Conservation (phyloP, 495 filamentous ascomycete genomes). For the Viridothelium virens region DNA sequence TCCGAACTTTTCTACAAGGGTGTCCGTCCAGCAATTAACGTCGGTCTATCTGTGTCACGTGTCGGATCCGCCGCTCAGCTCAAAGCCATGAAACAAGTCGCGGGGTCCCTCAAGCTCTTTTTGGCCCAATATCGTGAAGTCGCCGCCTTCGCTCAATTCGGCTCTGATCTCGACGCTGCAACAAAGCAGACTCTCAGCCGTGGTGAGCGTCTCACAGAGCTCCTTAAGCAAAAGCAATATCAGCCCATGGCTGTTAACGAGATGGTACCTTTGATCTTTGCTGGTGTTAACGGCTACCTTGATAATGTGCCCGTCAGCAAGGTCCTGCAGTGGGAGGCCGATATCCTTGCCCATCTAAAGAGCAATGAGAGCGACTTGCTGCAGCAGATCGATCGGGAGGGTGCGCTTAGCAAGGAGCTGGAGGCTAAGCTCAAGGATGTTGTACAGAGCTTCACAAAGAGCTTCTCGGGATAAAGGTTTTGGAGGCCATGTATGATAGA, state of each 20-base stretch:
- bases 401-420: conserved; percentile 87
- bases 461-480: conserved; percentile 47
- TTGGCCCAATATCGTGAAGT: conserved; percentile 99
- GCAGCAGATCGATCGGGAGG: conserved; percentile 89
- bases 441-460: conserved; percentile 81
- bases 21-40: conserved; percentile 99
- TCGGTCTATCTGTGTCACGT: conserved; percentile 99
- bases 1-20: conserved; percentile 99
- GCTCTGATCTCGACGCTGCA: conserved; percentile 96
- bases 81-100: conserved; percentile 99
- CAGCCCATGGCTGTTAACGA: conserved; percentile 97
- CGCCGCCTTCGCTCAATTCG: conserved; percentile 98
- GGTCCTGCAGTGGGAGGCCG: conserved; percentile 84
- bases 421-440: conserved; percentile 81
- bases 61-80: conserved; percentile 99
- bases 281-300: conserved; percentile 95
- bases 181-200: conserved; percentile 98
- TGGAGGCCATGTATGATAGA: conserved; percentile 3
- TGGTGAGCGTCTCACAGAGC: conserved; percentile 98
- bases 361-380: conserved; percentile 79
- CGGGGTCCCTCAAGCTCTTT: conserved; percentile 99
- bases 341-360: conserved; percentile 87
- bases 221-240: conserved; percentile 99
- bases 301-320: conserved; percentile 78
- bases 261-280: conserved; percentile 99